A percentile compares a stretch with the other conserved stretches of the same genome.
phyloP scores from a whole-genome alignment of 306 rosid genomes.

The Malus sieversii region DNA sequence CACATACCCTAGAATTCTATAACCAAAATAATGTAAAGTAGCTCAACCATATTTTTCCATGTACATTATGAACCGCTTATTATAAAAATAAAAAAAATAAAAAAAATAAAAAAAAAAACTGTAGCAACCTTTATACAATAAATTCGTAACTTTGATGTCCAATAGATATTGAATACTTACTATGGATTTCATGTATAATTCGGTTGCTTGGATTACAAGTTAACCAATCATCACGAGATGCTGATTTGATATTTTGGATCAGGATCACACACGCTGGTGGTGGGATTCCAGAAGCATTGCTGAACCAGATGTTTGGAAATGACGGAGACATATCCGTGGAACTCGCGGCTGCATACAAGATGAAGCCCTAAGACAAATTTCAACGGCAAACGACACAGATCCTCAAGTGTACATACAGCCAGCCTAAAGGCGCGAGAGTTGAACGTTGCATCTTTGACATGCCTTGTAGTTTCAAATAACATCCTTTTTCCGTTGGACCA shows the following conservation, averaged over 20 bases:
- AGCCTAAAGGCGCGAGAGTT: not conserved
- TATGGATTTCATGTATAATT: not conserved
- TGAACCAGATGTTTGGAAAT: slow-evolving; percentile 77
- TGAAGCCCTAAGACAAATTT: slow-evolving; percentile 17
- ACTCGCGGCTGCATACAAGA: slow-evolving; percentile 57
- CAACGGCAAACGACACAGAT: slow-evolving; percentile 4
- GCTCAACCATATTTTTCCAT: too few relatives aligned
- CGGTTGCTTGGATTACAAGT: not conserved
- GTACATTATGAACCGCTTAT: too few relatives aligned
- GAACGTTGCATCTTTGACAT: not conserved
- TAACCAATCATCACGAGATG: not conserved
- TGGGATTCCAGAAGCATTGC: slow-evolving; percentile 66
- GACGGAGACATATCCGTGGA: slow-evolving; percentile 51
- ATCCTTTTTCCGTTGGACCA: not conserved
- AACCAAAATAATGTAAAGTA: too few relatives aligned
- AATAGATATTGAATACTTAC: too few relatives aligned
- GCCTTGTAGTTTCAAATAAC: not conserved
- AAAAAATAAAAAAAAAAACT: too few relatives aligned
- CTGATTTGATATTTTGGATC: slow-evolving; percentile 7
- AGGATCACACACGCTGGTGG: slow-evolving; percentile 67
- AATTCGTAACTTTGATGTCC: not conserved
- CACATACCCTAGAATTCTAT: too few relatives aligned
- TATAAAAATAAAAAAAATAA: too few relatives aligned
- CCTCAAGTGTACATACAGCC: not conserved
- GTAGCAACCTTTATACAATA: too few relatives aligned